Conservation (phyloP, 805 yeast genomes). For the Candida boleticola region DNA sequence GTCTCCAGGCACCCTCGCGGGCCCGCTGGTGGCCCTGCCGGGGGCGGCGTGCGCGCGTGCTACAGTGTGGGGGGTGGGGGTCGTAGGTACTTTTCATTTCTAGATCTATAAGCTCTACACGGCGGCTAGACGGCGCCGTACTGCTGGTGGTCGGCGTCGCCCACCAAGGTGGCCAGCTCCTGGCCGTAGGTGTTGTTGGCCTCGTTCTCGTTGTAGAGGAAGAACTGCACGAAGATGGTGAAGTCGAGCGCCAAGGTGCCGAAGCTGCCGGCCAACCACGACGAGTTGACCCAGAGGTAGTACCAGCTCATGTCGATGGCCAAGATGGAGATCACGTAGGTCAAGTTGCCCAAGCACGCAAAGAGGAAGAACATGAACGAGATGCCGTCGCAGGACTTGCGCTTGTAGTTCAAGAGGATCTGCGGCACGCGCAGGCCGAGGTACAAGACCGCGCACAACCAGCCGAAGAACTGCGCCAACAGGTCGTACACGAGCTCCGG, state of each 20-base stretch:
- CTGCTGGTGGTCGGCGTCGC: not conserved
- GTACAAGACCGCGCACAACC: slow-evolving; percentile 70
- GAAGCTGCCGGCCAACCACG: slow-evolving; percentile 90
- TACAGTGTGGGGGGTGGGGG: too few relatives aligned
- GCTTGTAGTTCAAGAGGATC: slow-evolving; percentile 74
- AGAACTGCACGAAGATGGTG: slow-evolving; percentile 81
- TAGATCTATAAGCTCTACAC: not conserved
- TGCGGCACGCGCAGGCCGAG: slow-evolving; percentile 93
- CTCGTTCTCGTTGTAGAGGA: slow-evolving; percentile 55
- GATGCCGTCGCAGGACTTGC: slow-evolving; percentile 94
- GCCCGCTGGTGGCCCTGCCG: too few relatives aligned
- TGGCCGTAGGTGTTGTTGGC: not conserved
- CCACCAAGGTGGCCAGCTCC: slow-evolving; percentile 1
- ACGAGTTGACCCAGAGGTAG: slow-evolving; percentile 76
- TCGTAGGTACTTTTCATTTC: too few relatives aligned
- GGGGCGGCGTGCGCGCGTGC: too few relatives aligned
- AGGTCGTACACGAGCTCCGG: slow-evolving; percentile 62
- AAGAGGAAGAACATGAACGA: slow-evolving; percentile 90
- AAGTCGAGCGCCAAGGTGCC: slow-evolving; percentile 87
- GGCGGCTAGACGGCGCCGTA: too few relatives aligned
- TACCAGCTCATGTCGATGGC: slow-evolving; percentile 67
- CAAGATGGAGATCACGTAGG: slow-evolving; percentile 84
- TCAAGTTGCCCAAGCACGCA: slow-evolving; percentile 91
- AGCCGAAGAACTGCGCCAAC: slow-evolving; percentile 85
- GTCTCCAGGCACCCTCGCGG: too few relatives aligned